Evolutionary conservation across 1,284 basidiomycete species (phyloP).

Genomic region (Cutaneotrichosporon sp.): DNA sequence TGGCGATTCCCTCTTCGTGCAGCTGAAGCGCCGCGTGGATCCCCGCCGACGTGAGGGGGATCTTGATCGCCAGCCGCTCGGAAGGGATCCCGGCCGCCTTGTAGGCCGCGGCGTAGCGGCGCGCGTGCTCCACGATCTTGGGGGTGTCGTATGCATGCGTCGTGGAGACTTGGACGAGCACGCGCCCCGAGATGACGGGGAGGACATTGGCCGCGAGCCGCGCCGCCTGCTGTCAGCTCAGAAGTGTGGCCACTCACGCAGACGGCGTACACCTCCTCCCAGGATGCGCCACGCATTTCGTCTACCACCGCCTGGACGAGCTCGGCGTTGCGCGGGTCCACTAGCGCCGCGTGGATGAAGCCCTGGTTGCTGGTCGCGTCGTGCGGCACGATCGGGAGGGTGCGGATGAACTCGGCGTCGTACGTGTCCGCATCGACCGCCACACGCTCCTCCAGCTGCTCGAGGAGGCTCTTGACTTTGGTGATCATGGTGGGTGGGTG

Average conservation of each 20-base stretch:
- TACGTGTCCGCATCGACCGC: slow-evolving; percentile 40
- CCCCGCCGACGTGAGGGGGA: slow-evolving; percentile 40
- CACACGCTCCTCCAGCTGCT: slow-evolving; percentile 38
- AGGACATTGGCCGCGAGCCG: slow-evolving; percentile 23
- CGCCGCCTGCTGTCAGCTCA: slow-evolving; percentile 18
- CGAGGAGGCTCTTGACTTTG: slow-evolving; percentile 30
- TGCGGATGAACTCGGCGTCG: slow-evolving; percentile 32
- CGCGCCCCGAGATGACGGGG: slow-evolving; percentile 26
- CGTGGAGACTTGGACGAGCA: slow-evolving; percentile 28
- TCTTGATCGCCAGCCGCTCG: slow-evolving; percentile 46
- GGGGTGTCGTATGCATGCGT: slow-evolving; percentile 22
- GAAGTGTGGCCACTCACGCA: too few relatives aligned
- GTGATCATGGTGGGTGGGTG: slow-evolving; percentile 25
- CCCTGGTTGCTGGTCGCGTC: slow-evolving; percentile 45
- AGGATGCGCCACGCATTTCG: slow-evolving; percentile 30
- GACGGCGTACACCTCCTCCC: slow-evolving; percentile 35
- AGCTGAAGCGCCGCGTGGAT: slow-evolving; percentile 35
- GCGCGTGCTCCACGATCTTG: slow-evolving; percentile 22
- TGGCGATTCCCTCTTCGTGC: slow-evolving; percentile 38
- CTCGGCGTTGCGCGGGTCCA: slow-evolving; percentile 35
- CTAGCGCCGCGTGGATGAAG: slow-evolving; percentile 33
- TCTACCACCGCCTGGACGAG: slow-evolving; percentile 32
- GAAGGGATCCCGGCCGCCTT: slow-evolving; percentile 26
- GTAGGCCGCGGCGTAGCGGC: slow-evolving; percentile 18
- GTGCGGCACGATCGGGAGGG: slow-evolving; percentile 36